Conservation (phyloP, 2,329 filamentous ascomycete genomes). For the Cladosporium sp. region DNA sequence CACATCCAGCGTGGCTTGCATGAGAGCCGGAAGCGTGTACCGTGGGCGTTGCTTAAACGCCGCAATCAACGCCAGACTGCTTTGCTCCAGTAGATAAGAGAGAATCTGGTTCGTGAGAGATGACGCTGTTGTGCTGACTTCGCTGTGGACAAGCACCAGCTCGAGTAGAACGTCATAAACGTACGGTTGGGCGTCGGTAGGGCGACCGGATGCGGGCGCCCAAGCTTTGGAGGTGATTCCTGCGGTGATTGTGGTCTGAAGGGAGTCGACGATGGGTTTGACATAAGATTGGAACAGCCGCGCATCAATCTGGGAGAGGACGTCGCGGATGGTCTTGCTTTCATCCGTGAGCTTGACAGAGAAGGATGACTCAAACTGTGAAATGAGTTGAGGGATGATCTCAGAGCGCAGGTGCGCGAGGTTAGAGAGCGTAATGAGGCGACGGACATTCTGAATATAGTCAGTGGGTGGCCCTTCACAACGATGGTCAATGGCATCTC, state of each 20-base stretch:
- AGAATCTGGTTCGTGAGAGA: constrained; percentile 75
- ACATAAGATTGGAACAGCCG: constrained; percentile 92
- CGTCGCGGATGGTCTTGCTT: constrained; percentile 82
- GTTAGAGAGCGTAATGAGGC: constrained; percentile 90
- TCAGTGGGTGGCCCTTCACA: background rate
- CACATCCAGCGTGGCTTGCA: constrained; percentile 95
- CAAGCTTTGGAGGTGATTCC: constrained; percentile 68
- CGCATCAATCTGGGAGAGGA: constrained; percentile 82
- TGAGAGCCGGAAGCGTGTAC: constrained; percentile 74
- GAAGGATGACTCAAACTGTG: constrained; percentile 89
- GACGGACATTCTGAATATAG: constrained; percentile 52
- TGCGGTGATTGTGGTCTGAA: constrained; percentile 63
- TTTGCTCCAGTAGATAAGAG: constrained; percentile 77
- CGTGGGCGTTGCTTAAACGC: constrained; percentile 60
- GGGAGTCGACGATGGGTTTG: constrained; percentile 61
- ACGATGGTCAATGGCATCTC: constrained; percentile 14
- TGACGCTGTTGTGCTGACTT: constrained; percentile 47
- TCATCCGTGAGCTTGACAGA: constrained; percentile 92
- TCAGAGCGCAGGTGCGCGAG: constrained; percentile 75
- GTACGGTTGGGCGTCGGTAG: constrained; percentile 75
- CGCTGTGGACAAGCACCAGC: constrained; percentile 82
- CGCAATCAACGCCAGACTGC: constrained; percentile 71
- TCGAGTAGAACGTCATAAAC: constrained; percentile 80
- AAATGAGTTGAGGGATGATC: constrained; percentile 79
- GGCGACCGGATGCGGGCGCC: constrained; percentile 54